phyloP scores from a whole-genome alignment of 2,329 filamentous ascomycete genomes.

The Penicillium sclerotiorum region DNA sequence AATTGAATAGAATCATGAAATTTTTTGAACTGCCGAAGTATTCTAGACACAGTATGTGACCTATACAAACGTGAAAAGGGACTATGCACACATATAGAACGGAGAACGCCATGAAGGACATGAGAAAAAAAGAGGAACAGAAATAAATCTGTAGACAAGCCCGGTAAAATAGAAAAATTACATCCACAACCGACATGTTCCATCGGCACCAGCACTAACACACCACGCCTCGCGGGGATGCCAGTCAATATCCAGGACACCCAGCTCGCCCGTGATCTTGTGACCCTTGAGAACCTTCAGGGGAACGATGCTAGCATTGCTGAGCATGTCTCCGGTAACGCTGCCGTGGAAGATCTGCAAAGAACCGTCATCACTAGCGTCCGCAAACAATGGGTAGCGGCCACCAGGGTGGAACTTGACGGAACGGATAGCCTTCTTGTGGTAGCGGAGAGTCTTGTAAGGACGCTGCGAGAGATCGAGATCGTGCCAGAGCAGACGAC shows the following conservation, averaged over 20 bases:
- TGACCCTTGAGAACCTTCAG: conserved; percentile 93
- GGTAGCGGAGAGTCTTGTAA: conserved; percentile 96
- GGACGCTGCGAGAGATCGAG: conserved; percentile 86
- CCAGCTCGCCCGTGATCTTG: conserved; percentile 79
- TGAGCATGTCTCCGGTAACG: conserved; percentile 91
- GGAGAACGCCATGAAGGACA: conserved; percentile 35
- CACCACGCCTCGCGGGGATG: conserved; percentile 93
- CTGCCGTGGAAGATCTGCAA: conserved; percentile 97
- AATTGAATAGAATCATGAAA: no score
- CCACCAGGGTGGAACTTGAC: conserved; percentile 82
- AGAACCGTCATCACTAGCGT: conserved; percentile 91
- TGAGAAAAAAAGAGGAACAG: conserved; percentile 22
- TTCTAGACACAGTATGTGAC: conserved; percentile 7
- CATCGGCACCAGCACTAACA: conserved; percentile 91
- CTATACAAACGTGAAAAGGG: conserved; percentile 9
- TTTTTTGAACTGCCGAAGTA: no score
- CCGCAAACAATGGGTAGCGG: conserved; percentile 84
- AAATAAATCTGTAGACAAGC: conserved; percentile 26
- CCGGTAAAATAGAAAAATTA: conserved; percentile 39
- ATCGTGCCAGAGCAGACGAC: conserved; percentile 93
- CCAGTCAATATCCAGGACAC: conserved; percentile 94
- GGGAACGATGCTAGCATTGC: conserved; percentile 94
- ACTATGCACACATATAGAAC: conserved; percentile 23
- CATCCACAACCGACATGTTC: conserved; percentile 87
- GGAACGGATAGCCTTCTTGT: conserved; percentile 84